Evolutionary conservation across 768 basidiomycete species (phyloP).

Genomic region (Tylopilus intermedius): DNA sequence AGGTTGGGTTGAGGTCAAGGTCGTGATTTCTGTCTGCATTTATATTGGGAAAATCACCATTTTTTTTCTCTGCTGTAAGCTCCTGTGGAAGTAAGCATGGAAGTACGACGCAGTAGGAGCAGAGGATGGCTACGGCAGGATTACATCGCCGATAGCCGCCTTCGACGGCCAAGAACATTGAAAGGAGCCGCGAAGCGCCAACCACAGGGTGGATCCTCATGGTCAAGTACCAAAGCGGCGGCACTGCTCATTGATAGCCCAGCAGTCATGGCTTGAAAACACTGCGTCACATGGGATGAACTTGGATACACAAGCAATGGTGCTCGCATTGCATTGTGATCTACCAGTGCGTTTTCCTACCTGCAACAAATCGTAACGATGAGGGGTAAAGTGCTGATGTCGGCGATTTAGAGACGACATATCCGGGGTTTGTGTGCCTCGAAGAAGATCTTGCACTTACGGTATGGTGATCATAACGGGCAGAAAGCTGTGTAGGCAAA

Average conservation of each 20-base stretch:
- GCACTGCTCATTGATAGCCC: neutral
- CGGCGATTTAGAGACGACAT: neutral
- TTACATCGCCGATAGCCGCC: neutral
- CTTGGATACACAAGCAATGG: neutral
- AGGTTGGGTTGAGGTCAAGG: neutral
- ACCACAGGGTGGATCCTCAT: conserved; percentile 21
- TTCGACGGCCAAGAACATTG: neutral
- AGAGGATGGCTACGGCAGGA: conserved; percentile 12
- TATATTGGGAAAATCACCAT: conserved; percentile 6
- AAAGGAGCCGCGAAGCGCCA: neutral
- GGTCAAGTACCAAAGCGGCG: conserved; percentile 2
- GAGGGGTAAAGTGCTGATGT: neutral
- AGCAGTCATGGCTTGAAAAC: neutral
- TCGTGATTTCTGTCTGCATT: neutral
- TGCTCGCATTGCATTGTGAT: neutral
- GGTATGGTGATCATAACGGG: neutral
- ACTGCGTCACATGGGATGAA: neutral
- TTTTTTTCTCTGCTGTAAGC: conserved; percentile 13
- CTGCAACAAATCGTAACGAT: neutral
- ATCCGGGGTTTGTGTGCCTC: neutral
- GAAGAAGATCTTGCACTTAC: neutral
- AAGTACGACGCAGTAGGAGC: neutral
- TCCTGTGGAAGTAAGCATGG: conserved; percentile 20
- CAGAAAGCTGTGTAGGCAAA: conserved; percentile 1
- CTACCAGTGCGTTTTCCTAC: neutral